Evolutionary conservation across 768 basidiomycete genomes (phyloP).

Genomic region (Leccinum aurantiacum): DNA sequence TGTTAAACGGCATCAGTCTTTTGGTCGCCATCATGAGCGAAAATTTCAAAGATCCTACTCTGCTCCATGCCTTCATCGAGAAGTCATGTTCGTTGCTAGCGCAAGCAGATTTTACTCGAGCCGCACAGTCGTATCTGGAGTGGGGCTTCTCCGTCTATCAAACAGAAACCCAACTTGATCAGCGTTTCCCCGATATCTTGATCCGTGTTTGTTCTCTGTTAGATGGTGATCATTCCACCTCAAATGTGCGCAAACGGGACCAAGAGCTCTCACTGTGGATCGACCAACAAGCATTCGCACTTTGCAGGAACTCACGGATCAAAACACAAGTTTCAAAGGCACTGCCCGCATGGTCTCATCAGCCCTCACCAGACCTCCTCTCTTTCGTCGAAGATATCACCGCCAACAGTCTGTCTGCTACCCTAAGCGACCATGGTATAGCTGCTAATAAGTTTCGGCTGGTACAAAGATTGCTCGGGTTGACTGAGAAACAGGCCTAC

Average conservation of each 20-base stretch:
- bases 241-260: slow-evolving; percentile 38
- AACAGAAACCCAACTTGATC: slow-evolving; percentile 40
- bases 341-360: slow-evolving; percentile 75
- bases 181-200: slow-evolving; percentile 62
- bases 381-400: slow-evolving; percentile 47
- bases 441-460: slow-evolving; percentile 76
- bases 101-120: slow-evolving; percentile 64
- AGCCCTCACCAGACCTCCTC: slow-evolving; percentile 49
- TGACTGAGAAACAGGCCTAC: slow-evolving; percentile 41
- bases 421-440: slow-evolving; percentile 60
- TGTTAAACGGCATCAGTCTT: slow-evolving; percentile 69
- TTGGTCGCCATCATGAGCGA: slow-evolving; percentile 64
- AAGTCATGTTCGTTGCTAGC: slow-evolving; percentile 64
- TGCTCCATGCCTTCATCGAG: slow-evolving; percentile 69
- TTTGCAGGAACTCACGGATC: slow-evolving; percentile 41
- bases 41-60: slow-evolving; percentile 54
- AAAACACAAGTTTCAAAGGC: slow-evolving; percentile 50
- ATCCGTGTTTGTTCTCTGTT: slow-evolving; percentile 65
- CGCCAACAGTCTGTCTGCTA: slow-evolving; percentile 46
- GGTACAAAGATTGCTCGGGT: slow-evolving; percentile 60
- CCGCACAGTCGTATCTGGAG: slow-evolving; percentile 74
- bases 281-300: slow-evolving; percentile 48
- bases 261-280: slow-evolving; percentile 61
- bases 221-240: slow-evolving; percentile 48
- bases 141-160: slow-evolving; percentile 68